Base-by-base conservation (phyloP, 1,284 basidiomycete species). In the Somion occarium region DNA sequence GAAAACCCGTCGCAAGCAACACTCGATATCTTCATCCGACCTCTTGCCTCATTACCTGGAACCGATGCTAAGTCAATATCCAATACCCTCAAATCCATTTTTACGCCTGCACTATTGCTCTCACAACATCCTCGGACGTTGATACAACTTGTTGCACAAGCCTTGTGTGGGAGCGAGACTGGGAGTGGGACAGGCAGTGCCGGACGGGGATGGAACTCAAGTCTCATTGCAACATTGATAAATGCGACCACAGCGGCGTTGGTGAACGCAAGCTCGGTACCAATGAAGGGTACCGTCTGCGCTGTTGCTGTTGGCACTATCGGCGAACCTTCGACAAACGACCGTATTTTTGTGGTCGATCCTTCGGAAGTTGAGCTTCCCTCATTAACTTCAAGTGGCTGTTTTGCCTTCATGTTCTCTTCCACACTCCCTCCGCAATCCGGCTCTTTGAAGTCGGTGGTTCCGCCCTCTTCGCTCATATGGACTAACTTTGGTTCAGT, bases 1-100 rank as follows among this genome's bases (percentile, higher is more conserved):
- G 88, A 91, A 68, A 73, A 80, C 39, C 78, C 88, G 4, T 82
- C 82, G n/a, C 79, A 78, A 52, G 80, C 87, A 0, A 82, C 84
- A 0, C 76, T 91, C 55, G 88, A 91, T 59, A 79, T 91, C 44
- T 66, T 72, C 39, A 72, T 88, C 15, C 78, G 88, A 5, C 88
- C 88, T 0, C 68, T 89, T 13, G 73, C 81, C 19, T 75, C 78
- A 42, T 71, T 88, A 7, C 74, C 88, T 2, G 82, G 79, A 2
- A 85, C 83, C 9, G 74, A 84, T 55, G 72, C 83, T n/a, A 86
- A 84, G 62, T 70, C 78, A 2, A 61, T 82, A 27, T 75, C 76
- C 0, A 61, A 73, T 3, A 70, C 71, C 0, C 70, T 90, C 47
- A 77, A 79, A 38, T 66, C 74, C 1, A 69, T 80, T 13, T 65